Percentiles rank a stretch among this genome's conserved stretches.
phyloP scores from a whole-genome alignment of 192 early-diverging fungal genomes.

The Tieghemiomyces parasiticus region DNA sequence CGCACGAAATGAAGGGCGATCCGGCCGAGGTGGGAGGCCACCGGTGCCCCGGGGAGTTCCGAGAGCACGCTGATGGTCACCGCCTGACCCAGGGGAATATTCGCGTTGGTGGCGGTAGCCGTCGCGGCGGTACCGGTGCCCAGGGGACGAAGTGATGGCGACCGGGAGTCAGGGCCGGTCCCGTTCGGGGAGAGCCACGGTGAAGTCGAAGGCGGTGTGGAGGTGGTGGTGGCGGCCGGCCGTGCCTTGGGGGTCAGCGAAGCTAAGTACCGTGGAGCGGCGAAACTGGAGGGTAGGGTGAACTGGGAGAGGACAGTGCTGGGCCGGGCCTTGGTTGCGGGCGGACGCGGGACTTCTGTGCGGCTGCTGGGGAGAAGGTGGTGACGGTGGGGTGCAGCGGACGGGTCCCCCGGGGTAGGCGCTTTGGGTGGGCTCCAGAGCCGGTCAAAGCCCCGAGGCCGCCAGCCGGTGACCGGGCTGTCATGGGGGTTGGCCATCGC shows the following conservation, averaged over 20 bases:
- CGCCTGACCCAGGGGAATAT: conserved; percentile 15
- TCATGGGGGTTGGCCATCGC: neutral
- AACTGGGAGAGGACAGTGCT: too few species aligned
- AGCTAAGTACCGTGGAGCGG: too few species aligned
- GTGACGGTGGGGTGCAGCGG: too few species aligned
- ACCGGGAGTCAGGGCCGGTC: conserved; percentile 4
- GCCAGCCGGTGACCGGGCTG: too few species aligned
- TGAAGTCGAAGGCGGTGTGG: neutral
- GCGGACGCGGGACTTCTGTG: too few species aligned
- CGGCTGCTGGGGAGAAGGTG: too few species aligned
- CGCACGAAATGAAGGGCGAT: conserved; percentile 72
- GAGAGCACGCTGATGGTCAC: conserved; percentile 56
- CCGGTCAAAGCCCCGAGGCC: too few species aligned
- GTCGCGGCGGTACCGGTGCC: neutral
- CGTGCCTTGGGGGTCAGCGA: too few species aligned
- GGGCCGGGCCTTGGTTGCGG: too few species aligned
- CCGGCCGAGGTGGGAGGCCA: conserved; percentile 45
- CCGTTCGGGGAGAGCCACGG: neutral
- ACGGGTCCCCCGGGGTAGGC: too few species aligned
- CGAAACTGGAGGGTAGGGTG: too few species aligned
- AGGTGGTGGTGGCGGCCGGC: neutral
- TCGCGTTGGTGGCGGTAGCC: conserved; percentile 13
- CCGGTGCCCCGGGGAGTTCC: conserved; percentile 35
- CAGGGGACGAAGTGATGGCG: neutral
- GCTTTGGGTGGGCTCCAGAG: too few species aligned